Evolutionary conservation across 2,329 filamentous ascomycete genomes (phyloP).

Genomic region (Monilinia aucupariae): DNA sequence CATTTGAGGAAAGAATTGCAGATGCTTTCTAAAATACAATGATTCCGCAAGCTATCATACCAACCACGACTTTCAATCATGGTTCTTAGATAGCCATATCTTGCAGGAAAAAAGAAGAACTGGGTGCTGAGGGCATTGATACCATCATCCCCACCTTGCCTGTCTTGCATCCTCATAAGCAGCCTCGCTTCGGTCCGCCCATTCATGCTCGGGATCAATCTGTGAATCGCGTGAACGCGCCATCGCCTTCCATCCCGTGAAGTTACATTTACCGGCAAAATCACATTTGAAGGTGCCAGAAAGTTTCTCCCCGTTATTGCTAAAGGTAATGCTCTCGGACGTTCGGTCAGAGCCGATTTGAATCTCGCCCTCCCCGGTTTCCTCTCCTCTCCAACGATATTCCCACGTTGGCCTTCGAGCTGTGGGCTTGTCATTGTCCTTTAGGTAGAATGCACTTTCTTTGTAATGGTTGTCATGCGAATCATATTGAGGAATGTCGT

Average conservation of each 20-base stretch:
- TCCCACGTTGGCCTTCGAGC: conserved; percentile 21
- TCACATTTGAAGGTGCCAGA: conserved; percentile 19
- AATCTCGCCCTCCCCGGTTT: conserved; percentile 24
- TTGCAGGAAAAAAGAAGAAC: neutral
- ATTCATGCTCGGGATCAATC: conserved; percentile 20
- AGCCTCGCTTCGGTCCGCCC: conserved; percentile 17
- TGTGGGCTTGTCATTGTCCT: conserved; percentile 21
- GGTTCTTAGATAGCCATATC: neutral
- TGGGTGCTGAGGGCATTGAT: neutral
- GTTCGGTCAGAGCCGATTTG: conserved; percentile 19
- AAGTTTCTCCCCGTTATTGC: conserved; percentile 20
- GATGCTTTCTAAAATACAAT: too few relatives aligned
- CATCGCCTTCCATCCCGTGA: conserved; percentile 19
- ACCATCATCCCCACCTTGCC: conserved; percentile 15
- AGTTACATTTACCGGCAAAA: conserved; percentile 17
- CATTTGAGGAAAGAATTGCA: too few relatives aligned
- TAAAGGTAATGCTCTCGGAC: conserved; percentile 20
- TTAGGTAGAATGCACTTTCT: conserved; percentile 18
- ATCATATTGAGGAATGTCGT: conserved; percentile 1
- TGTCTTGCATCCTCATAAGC: conserved; percentile 18
- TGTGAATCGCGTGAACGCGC: neutral
- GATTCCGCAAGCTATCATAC: too few relatives aligned
- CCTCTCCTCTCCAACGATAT: conserved; percentile 24
- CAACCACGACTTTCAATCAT: too few relatives aligned
- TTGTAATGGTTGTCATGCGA: conserved; percentile 3